Evolutionary conservation across 345 rosid species (phyloP).

Genomic region (Turritis glabra): DNA sequence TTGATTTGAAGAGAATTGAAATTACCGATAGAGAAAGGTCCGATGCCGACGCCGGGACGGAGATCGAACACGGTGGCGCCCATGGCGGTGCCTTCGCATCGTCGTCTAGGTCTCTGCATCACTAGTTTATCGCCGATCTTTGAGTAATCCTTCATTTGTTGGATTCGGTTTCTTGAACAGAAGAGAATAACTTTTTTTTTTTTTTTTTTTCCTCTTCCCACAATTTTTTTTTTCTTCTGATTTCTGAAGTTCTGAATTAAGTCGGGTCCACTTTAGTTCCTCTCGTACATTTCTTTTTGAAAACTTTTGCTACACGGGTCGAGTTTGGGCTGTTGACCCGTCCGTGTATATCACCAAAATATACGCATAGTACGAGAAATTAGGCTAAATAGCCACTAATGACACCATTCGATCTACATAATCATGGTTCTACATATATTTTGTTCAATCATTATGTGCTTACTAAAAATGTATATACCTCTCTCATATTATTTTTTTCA

Average conservation of each 20-base stretch:
- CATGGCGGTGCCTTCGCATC: constrained; percentile 98
- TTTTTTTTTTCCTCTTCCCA: not conserved
- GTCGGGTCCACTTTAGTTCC: not conserved
- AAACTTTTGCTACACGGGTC: constrained; percentile 9
- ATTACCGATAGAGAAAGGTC: constrained; percentile 86
- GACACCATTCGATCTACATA: too few species aligned
- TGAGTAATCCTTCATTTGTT: constrained; percentile 33
- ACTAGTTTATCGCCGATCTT: constrained; percentile 25
- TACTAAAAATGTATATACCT: too few species aligned
- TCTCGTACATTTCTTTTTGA: not conserved
- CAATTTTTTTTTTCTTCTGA: not conserved
- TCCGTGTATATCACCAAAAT: not conserved
- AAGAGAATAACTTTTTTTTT: not conserved
- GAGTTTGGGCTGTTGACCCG: constrained; percentile 9
- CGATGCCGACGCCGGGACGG: constrained; percentile 88
- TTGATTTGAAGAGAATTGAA: not conserved
- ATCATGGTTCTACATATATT: too few species aligned
- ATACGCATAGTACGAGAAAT: not conserved
- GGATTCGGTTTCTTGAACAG: constrained; percentile 17
- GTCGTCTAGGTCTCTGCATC: constrained; percentile 73
- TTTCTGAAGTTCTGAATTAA: not conserved
- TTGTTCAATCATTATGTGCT: too few species aligned
- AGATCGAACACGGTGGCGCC: constrained; percentile 95
- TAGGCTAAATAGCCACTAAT: too few species aligned
- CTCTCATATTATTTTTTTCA: too few species aligned